Conservation (phyloP, 352 stramenopile species). For the Blastocystis hominis region DNA sequence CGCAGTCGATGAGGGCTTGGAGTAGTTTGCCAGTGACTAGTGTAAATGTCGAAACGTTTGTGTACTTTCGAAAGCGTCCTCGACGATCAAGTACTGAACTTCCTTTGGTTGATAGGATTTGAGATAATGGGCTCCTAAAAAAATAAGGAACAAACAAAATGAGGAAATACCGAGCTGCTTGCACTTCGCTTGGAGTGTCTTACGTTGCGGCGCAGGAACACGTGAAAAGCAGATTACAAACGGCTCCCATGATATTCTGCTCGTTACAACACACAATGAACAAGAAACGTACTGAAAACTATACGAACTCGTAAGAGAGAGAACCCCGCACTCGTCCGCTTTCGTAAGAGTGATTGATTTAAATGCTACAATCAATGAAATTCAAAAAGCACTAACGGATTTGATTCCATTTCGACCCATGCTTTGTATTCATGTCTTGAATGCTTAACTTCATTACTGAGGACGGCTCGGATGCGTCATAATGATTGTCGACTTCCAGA, state of each 20-base stretch:
- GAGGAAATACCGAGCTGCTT: background rate
- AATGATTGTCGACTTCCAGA: background rate
- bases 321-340: background rate
- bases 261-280: background rate
- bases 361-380: background rate
- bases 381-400: background rate
- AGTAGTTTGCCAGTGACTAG: conserved; percentile 21
- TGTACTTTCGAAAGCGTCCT: background rate
- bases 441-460: background rate
- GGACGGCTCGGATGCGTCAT: background rate
- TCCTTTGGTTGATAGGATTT: background rate
- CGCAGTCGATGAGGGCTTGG: background rate
- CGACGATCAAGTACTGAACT: background rate
- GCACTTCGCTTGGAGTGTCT: background rate
- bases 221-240: conserved; percentile 13
- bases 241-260: background rate
- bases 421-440: conserved; percentile 6
- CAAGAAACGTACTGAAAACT: background rate
- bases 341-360: background rate
- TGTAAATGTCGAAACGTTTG: background rate
- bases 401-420: conserved; percentile 25
- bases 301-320: background rate
- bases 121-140: background rate
- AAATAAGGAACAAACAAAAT: background rate
- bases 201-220: background rate